Base-by-base conservation (phyloP, 768 basidiomycete genomes). In the Albatrellus ellisii region DNA sequence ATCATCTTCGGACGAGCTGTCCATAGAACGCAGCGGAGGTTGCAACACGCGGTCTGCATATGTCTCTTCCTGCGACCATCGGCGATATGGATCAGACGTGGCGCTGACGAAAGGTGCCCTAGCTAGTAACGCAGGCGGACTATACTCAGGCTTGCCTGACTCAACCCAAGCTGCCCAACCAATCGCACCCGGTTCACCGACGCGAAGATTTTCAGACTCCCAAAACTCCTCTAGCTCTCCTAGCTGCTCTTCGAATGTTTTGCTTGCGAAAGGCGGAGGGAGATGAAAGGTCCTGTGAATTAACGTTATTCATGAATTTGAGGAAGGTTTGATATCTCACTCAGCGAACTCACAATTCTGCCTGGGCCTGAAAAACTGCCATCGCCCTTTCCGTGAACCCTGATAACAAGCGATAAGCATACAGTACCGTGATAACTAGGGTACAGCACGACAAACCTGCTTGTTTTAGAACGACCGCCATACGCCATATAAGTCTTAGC, bases 331-430 rank as follows among this genome's bases (percentile, higher is more conserved):
- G 21, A 21, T 18, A 15, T 41, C 4, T 12, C 21, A 18, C 29
- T 21, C 10, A 33, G 35, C 40, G n/a, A 18, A 56, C 77, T 50
- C 62, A 89, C 86, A 88, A 52, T 60, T 89, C 87, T 12, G 79
- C 73, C 58, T 90, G 83, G 8, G 83, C 84, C 56, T 90, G 87
- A 52, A 87, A 81, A 53, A 87, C 62, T 3, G 84, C 84, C 41
- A 67, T 75, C 10, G 81, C 79, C 36, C 79, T 73, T 59, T 90
- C 87, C 32, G 65, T 47, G 47, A 71, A 88, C 10, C 86, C 85
- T 88, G 50, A 25, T 21, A n/a, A n/a, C n/a, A n/a, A n/a, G n/a
- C 14, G 18, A 24, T 10, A 32, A 26, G 21, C 17, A 37, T 5
- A 44, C 38, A 9, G 24, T 8, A 17, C n/a, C 12, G 21, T 18